Percentiles rank a stretch among this genome's conserved stretches.
phyloP scores from a whole-genome alignment of 2,329 filamentous ascomycete genomes.

The Ophiocordyceps sinensis region DNA sequence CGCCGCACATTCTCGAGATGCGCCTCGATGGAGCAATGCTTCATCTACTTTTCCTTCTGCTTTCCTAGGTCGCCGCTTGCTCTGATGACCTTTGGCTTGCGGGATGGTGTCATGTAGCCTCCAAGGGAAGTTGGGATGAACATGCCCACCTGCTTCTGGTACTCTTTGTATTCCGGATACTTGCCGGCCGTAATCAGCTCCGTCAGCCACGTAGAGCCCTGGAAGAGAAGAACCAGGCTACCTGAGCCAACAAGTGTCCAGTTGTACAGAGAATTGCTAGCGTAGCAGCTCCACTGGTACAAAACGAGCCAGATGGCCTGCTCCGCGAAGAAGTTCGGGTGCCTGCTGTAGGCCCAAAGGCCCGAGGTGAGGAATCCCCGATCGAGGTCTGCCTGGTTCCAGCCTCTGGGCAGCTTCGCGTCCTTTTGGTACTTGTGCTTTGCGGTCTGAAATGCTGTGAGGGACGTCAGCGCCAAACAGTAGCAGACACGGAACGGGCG shows the following conservation, averaged over 20 bases:
- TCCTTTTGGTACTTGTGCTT: constrained; percentile 63
- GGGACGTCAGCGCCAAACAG: neutral
- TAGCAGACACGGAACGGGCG: neutral
- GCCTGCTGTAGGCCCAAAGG: constrained; percentile 75
- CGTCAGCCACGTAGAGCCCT: constrained; percentile 77
- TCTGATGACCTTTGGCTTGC: constrained; percentile 30
- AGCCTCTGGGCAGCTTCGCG: constrained; percentile 53
- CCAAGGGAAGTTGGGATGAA: constrained; percentile 53
- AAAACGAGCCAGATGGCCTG: constrained; percentile 79
- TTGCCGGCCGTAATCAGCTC: constrained; percentile 68
- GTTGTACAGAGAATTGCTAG: constrained; percentile 55
- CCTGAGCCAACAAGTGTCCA: constrained; percentile 64
- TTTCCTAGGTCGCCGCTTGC: constrained; percentile 35
- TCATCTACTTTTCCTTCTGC: constrained; percentile 18
- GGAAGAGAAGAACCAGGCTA: constrained; percentile 67
- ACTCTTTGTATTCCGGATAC: constrained; percentile 76
- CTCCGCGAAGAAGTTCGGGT: constrained; percentile 91
- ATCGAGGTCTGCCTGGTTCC: constrained; percentile 62
- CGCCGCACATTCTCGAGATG: too few relatives aligned
- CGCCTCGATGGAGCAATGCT: too few relatives aligned
- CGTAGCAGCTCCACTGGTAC: constrained; percentile 77
- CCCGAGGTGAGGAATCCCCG: constrained; percentile 78
- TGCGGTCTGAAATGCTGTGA: constrained; percentile 59
- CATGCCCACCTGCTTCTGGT: constrained; percentile 69
- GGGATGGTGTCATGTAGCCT: constrained; percentile 25